A percentile compares a stretch with the other conserved stretches of the same genome.
Conservation (phyloP, 306 rosid species). For the Cyamopsis tetragonoloba region DNA sequence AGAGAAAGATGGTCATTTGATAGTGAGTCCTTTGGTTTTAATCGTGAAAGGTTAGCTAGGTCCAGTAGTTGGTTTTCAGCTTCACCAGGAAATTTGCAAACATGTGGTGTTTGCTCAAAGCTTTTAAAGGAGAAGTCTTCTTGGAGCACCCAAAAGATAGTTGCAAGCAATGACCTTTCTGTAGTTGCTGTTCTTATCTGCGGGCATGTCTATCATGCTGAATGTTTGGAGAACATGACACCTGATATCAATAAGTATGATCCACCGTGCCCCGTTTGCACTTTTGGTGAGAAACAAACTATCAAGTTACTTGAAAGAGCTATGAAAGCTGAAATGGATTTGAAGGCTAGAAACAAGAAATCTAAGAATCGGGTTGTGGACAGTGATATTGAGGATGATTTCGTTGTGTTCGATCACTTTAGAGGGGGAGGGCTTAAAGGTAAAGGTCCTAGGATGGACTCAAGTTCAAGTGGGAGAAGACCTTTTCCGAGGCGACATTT, state of each 20-base stretch:
- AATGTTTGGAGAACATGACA: conserved; percentile 86
- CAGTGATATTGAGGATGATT: conserved; percentile 56
- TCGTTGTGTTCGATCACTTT: conserved; percentile 42
- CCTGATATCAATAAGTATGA: conserved; percentile 78
- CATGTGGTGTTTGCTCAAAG: conserved; percentile 69
- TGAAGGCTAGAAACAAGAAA: conserved; percentile 64
- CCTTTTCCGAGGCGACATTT: conserved; percentile 83
- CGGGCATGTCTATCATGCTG: conserved; percentile 87
- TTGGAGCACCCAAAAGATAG: conserved; percentile 56
- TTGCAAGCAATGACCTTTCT: conserved; percentile 47
- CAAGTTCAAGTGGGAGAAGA: conserved; percentile 77
- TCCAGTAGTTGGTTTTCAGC: conserved; percentile 54
- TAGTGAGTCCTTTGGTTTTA: conserved; percentile 74
- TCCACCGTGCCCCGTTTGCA: conserved; percentile 86
- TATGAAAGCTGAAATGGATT: conserved; percentile 74
- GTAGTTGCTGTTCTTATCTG: conserved; percentile 79
- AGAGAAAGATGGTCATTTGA: conserved; percentile 90
- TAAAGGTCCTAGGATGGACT: conserved; percentile 48
- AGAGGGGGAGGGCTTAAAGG: conserved; percentile 44
- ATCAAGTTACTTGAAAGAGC: conserved; percentile 64
- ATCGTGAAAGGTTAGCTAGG: conserved; percentile 59
- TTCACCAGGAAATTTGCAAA: conserved; percentile 69
- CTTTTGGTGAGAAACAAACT: conserved; percentile 81
- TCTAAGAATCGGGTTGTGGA: conserved; percentile 55
- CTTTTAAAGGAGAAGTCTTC: conserved; percentile 55